phyloP scores from a whole-genome alignment of 2,329 filamentous ascomycete genomes.

The Sclerotinia minor region DNA sequence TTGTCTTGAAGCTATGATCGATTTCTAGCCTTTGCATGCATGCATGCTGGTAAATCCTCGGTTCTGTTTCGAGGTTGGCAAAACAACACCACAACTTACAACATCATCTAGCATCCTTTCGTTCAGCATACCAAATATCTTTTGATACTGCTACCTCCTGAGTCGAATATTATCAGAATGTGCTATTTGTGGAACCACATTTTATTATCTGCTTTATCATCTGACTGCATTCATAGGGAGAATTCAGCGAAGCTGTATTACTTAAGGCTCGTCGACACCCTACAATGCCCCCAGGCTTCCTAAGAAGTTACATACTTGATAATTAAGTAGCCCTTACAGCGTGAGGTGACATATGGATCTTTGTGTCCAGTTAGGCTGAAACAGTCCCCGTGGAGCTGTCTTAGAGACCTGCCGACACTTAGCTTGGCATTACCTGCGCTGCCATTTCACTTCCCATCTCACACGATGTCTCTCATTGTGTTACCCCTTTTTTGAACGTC shows the following conservation, averaged over 20 bases:
- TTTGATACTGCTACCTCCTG: background rate
- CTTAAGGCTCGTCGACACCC: background rate
- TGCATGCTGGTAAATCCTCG: constrained; percentile 7
- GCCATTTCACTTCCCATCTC: background rate
- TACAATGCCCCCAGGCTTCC: background rate
- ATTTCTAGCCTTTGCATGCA: background rate
- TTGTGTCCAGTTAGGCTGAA: background rate
- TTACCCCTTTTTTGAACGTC: no score
- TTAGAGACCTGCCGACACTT: background rate
- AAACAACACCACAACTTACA: background rate
- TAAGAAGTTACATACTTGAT: background rate
- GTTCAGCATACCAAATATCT: background rate
- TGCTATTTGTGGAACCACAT: background rate
- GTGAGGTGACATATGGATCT: background rate
- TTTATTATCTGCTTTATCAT: background rate
- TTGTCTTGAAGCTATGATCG: constrained; percentile 12
- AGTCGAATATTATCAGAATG: no score
- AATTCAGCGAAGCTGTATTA: background rate
- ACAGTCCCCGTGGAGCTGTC: background rate
- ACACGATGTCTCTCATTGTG: background rate
- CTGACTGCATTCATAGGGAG: background rate
- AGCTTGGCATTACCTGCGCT: constrained; percentile 2
- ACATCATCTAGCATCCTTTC: background rate
- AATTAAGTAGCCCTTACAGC: background rate
- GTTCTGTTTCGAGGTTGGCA: background rate